These are phyloP conservation scores for Leccinum fuscescens DNA, from an alignment of 1,284 basidiomycete species.

Conservation along the genomic window DNA sequence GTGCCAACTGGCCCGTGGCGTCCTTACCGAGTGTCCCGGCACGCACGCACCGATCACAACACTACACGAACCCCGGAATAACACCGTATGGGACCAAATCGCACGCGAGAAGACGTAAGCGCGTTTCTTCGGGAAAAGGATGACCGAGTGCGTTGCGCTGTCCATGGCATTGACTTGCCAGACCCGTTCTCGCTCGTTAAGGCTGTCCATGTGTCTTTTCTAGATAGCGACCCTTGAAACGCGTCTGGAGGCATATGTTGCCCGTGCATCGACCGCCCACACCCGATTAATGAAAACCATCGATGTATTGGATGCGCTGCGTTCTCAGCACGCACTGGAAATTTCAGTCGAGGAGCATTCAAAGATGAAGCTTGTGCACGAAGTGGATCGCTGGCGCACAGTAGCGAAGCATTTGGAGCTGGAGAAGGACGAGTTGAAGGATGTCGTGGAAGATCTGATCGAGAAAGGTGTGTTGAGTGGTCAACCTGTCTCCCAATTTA, in stretches of 20 bases:
- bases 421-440: constrained; percentile 54
- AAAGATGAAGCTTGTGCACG: constrained; percentile 38
- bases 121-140: constrained; percentile 29
- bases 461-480: constrained; percentile 50
- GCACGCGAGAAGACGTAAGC: constrained; percentile 17
- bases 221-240: constrained; percentile 41
- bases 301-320: constrained; percentile 50
- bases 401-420: constrained; percentile 40
- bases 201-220: not conserved
- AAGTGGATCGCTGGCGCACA: constrained; percentile 38
- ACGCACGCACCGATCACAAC: not conserved
- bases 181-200: not conserved
- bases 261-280: constrained; percentile 48
- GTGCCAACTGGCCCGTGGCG: not conserved
- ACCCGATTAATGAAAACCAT: constrained; percentile 48
- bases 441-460: constrained; percentile 51
- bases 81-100: constrained; percentile 29
- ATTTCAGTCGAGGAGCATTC: constrained; percentile 37
- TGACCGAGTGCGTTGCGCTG: constrained; percentile 24
- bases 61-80: not conserved
- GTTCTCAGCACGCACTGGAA: constrained; percentile 41
- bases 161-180: not conserved
- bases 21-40: not conserved
- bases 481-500: not conserved
- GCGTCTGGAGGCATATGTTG: constrained; percentile 40